phyloP scores from a whole-genome alignment of 139 green algal genomes.

The Prasinococcaceae sp. region DNA sequence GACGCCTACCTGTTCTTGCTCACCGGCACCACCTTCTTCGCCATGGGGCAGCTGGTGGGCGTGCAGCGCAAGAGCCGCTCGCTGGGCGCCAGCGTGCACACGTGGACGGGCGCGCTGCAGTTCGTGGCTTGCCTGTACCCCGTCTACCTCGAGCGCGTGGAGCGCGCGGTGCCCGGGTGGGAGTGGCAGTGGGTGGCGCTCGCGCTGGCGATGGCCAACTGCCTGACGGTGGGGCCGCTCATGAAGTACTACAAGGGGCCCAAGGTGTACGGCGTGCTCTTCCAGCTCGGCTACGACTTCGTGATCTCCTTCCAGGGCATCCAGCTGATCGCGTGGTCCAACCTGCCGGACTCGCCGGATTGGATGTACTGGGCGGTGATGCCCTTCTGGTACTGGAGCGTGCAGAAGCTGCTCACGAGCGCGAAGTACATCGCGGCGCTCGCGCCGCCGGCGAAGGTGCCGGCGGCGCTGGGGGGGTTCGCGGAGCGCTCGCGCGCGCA shows the following conservation, averaged over 20 bases:
- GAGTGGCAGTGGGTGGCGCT: slow-evolving; percentile 11
- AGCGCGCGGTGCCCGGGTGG: slow-evolving; percentile 9
- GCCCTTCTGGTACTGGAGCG: slow-evolving; percentile 13
- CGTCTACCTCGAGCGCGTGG: slow-evolving; percentile 5
- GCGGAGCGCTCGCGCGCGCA: not conserved
- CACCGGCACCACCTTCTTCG: not conserved
- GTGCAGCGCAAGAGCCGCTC: not conserved
- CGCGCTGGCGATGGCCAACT: slow-evolving; percentile 1
- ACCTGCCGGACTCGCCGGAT: slow-evolving; percentile 5
- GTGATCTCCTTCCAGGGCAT: slow-evolving; percentile 16
- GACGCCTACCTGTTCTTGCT: not conserved
- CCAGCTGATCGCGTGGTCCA: slow-evolving; percentile 7
- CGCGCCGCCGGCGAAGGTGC: not conserved
- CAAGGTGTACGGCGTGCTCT: not conserved
- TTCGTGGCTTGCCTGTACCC: not conserved
- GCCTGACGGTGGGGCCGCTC: slow-evolving; percentile 3
- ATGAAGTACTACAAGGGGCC: slow-evolving; percentile 13
- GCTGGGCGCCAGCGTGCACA: not conserved
- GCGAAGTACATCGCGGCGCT: slow-evolving; percentile 8
- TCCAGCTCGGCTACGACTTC: slow-evolving; percentile 9
- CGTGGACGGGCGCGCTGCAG: not conserved
- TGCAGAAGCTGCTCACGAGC: slow-evolving; percentile 7
- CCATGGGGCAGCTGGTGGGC: not conserved
- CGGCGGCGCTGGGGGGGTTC: not conserved
- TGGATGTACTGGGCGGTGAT: slow-evolving; percentile 17